Base-by-base conservation (phyloP, 2,329 filamentous ascomycete genomes). In the Colletotrichum sp. region DNA sequence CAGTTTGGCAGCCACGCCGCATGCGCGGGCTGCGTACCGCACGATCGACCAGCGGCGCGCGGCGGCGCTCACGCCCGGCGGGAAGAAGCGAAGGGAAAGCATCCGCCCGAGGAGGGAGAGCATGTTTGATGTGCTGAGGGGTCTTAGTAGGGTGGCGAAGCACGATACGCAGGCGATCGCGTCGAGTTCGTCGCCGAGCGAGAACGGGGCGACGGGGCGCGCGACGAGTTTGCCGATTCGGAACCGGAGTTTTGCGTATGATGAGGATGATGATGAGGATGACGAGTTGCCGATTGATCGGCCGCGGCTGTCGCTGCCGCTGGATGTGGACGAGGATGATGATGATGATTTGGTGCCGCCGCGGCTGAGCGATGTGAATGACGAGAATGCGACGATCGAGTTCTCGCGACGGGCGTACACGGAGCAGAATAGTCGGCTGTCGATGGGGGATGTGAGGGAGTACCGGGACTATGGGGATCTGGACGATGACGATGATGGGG, bases 41-140 rank as follows among this genome's bases (percentile, higher is more conserved):
- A 89, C 91, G 36, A 86, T 93, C 68, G 88, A 92, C 78, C 88
- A 89, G 77, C 90, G 92, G 7, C 89, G 92, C 57, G 89, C 89
- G 4, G 90, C 90, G 63, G 85, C 92, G 64, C 88, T 92, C 77
- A 93, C 92, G 0, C 92, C 92, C 0, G 91, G 90, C 21, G 89
- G 89, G 77, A 88, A 88, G 69, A 88, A 75, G 36, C 72, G 90
- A 24, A 87, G 92, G n/a, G 88, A 88, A 79, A 93, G 91, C 80
- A 80, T 90, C 67, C 88, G 89, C 78, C 88, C 89, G 76, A 87
- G 90, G 79, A 85, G 90, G 76, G 90, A 92, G 81, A 90, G 90
- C 7, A 89, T 91, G 3, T 86, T 89, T 79, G 88, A 89, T 75
- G 80, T 89, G 26, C 80, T 93, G 62, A 87, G 90, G 68, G 87